These are phyloP conservation scores for Eucalyptus cladocalyx DNA, from an alignment of 345 rosid genomes.

Conservation along the genomic window DNA sequence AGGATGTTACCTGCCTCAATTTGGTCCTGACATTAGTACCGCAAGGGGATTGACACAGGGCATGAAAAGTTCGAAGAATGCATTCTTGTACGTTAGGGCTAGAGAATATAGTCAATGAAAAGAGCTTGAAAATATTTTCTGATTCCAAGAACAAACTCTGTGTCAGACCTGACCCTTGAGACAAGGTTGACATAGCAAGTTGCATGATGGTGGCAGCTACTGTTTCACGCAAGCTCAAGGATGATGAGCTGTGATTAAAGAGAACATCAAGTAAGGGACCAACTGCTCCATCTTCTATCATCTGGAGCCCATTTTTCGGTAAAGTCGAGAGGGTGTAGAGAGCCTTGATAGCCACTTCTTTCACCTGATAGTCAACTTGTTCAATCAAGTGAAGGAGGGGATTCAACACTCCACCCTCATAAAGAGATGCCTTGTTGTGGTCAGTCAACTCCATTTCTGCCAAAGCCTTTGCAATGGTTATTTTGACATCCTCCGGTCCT, in stretches of 20 bases:
- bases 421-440: conserved; percentile 38
- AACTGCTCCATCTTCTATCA: conserved; percentile 53
- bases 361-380: conserved; percentile 14
- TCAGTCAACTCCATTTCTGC: conserved; percentile 59
- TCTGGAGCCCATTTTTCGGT: conserved; percentile 39
- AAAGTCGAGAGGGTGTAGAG: conserved; percentile 39
- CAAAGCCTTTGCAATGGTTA: conserved; percentile 36
- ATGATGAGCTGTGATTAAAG: conserved; percentile 21
- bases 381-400: conserved; percentile 44
- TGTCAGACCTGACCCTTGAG: conserved; percentile 18
- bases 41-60: conserved; percentile 43
- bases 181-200: conserved; percentile 40
- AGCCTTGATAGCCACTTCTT: conserved; percentile 34
- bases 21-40: conserved; percentile 27
- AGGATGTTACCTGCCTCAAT: conserved; percentile 35
- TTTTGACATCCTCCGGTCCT: conserved; percentile 49
- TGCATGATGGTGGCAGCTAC: conserved; percentile 42
- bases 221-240: conserved; percentile 31
- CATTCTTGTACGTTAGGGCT: conserved; percentile 40
- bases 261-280: conserved; percentile 37
- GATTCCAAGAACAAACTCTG: conserved; percentile 40
- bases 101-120: conserved; percentile 32
- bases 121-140: conserved; percentile 35
- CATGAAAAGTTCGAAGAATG: conserved; percentile 43
- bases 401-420: conserved; percentile 35